Evolutionary conservation across 768 basidiomycete species (phyloP).

Genomic region (Collybia mongolica): DNA sequence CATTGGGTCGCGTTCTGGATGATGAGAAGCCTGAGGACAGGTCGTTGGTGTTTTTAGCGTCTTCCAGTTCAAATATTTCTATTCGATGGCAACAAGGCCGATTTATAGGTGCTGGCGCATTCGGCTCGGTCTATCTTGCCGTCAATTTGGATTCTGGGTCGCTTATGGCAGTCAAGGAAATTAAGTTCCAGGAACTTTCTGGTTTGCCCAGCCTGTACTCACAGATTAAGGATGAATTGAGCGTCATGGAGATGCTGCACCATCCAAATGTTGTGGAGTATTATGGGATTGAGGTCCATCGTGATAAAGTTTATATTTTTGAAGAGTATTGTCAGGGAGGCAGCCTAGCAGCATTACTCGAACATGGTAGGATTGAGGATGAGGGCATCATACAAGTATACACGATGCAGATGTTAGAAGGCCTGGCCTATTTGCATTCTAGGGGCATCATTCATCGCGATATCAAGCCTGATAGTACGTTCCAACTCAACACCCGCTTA

Average conservation of each 20-base stretch:
- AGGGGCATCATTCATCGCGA: slow-evolving; percentile 94
- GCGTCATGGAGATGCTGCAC: slow-evolving; percentile 96
- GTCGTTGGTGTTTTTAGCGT: slow-evolving; percentile 91
- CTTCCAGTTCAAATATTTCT: slow-evolving; percentile 92
- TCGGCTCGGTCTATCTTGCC: slow-evolving; percentile 98
- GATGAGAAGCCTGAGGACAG: slow-evolving; percentile 93
- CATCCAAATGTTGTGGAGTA: slow-evolving; percentile 99
- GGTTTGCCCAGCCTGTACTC: slow-evolving; percentile 86
- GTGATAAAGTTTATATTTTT: slow-evolving; percentile 98
- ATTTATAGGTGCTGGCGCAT: slow-evolving; percentile 98
- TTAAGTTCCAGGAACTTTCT: slow-evolving; percentile 92
- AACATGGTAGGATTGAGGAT: slow-evolving; percentile 94
- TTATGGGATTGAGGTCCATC: slow-evolving; percentile 98
- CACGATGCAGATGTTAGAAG: slow-evolving; percentile 96
- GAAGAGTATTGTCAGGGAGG: slow-evolving; percentile 98
- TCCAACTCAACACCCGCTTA: not conserved
- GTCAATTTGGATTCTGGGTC: slow-evolving; percentile 95
- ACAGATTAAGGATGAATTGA: slow-evolving; percentile 93
- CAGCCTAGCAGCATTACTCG: slow-evolving; percentile 82
- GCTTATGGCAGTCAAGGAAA: slow-evolving; percentile 99
- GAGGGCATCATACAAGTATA: slow-evolving; percentile 95
- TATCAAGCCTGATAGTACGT: slow-evolving; percentile 97
- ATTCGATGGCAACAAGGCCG: slow-evolving; percentile 98
- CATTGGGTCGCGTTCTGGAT: slow-evolving; percentile 89
- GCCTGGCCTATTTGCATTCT: slow-evolving; percentile 90